A percentile compares a stretch with the other conserved stretches of the same genome.
Evolutionary conservation across 169 alveolate genomes (phyloP).

Genomic region (Toxoplasma gondii): DNA sequence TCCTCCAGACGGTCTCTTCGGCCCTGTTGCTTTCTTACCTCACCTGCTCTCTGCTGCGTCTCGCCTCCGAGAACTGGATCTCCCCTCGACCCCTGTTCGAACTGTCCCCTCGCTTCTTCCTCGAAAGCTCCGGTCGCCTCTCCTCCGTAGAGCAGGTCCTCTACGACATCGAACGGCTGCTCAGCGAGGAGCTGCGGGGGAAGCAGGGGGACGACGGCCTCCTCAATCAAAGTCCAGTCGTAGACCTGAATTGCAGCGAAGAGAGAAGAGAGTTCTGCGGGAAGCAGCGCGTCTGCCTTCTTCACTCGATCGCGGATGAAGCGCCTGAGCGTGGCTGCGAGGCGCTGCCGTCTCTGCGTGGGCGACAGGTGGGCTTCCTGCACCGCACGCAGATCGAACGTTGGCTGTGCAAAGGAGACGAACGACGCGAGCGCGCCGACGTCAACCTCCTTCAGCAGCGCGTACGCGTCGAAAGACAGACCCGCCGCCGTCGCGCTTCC

Average conservation of each 20-base stretch:
- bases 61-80: too few species aligned
- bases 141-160: too few species aligned
- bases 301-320: not conserved
- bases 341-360: not conserved
- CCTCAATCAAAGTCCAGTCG: too few species aligned
- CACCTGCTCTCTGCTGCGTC: too few species aligned
- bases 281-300: not conserved
- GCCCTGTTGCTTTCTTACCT: too few species aligned
- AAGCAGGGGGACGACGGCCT: too few species aligned
- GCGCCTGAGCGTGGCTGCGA: not conserved
- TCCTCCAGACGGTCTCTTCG: too few species aligned
- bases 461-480: not conserved
- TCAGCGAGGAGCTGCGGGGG: too few species aligned
- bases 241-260: not conserved
- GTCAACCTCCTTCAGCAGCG: not conserved
- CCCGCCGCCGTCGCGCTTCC: not conserved
- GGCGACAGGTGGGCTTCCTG: not conserved
- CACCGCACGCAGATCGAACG: not conserved
- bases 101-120: too few species aligned
- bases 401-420: not conserved
- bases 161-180: too few species aligned
- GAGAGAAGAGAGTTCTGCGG: not conserved
- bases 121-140: too few species aligned
- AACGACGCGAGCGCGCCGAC: not conserved
- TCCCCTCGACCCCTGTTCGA: too few species aligned